Evolutionary conservation across 495 filamentous ascomycete species (phyloP).

Genomic region (Barbatosphaeria neglecta): DNA sequence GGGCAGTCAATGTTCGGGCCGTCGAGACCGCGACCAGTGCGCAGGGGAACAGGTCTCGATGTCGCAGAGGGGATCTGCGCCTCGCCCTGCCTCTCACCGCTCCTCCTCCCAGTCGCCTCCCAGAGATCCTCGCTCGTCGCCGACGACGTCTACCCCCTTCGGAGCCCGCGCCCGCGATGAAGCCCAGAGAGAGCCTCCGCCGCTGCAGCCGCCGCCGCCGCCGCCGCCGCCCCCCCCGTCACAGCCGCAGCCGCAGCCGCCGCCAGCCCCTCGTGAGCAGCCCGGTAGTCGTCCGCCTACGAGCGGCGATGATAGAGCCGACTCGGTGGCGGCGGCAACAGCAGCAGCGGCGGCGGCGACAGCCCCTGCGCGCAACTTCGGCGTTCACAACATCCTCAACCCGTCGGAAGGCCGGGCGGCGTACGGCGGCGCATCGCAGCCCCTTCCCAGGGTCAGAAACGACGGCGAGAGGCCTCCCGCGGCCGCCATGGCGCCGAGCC

Average conservation of each 20-base stretch:
- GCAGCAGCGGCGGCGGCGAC: too few species aligned
- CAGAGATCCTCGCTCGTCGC: constrained; percentile 11
- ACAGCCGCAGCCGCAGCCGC: constrained; percentile 12
- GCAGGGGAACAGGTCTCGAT: constrained; percentile 49
- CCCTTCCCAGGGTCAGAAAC: background rate
- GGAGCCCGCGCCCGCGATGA: constrained; percentile 13
- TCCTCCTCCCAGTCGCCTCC: constrained; percentile 17
- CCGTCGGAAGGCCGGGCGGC: constrained; percentile 22
- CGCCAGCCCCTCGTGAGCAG: constrained; percentile 11
- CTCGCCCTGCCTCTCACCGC: constrained; percentile 32
- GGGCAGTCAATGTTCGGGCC: constrained; percentile 43
- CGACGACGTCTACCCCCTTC: constrained; percentile 13
- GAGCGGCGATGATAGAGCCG: constrained; percentile 19
- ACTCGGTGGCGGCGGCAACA: too few species aligned
- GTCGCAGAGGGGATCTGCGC: constrained; percentile 43
- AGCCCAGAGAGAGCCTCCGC: constrained; percentile 13
- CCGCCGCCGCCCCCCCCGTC: constrained; percentile 19
- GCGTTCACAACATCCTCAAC: constrained; percentile 41
- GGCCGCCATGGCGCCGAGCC: constrained; percentile 10
- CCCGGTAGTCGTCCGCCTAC: constrained; percentile 11
- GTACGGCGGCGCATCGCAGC: constrained; percentile 8
- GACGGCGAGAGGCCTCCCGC: constrained; percentile 1
- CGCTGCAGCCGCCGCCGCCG: constrained; percentile 14
- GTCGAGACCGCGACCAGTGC: constrained; percentile 28
- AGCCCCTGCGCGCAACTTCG: constrained; percentile 29